Conservation (phyloP, 768 basidiomycete species). For the Dacryopinax primogenitus region DNA sequence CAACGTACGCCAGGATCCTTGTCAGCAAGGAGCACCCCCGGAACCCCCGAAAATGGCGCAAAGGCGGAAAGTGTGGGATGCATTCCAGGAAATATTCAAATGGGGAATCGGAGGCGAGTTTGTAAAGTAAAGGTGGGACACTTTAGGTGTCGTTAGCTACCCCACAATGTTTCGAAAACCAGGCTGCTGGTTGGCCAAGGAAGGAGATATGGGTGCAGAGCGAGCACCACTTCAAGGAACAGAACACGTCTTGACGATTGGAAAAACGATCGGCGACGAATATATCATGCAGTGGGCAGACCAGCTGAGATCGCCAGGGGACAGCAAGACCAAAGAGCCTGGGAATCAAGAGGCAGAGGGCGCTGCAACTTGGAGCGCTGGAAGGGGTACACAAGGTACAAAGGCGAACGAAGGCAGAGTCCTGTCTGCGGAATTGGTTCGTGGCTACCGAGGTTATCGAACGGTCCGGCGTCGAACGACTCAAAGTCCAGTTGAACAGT, state of each 20-base stretch:
- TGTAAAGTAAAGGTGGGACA: not conserved
- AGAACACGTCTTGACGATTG: not conserved
- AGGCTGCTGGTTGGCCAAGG: not conserved
- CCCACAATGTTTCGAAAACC: not conserved
- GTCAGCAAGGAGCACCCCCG: not conserved
- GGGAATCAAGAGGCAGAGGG: not conserved
- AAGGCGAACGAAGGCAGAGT: conserved; percentile 3
- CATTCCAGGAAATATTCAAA: not conserved
- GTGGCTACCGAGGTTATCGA: not conserved
- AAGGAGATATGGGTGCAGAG: not conserved
- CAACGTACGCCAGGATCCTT: conserved; percentile 3
- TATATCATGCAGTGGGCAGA: not conserved
- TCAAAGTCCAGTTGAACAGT: not conserved
- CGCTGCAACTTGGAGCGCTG: not conserved
- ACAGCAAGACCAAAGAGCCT: not conserved
- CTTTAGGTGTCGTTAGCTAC: not conserved
- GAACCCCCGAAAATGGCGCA: not conserved
- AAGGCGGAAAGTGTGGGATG: not conserved
- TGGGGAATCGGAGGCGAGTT: not conserved
- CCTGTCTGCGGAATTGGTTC: not conserved
- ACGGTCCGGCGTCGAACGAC: not conserved
- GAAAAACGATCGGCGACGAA: not conserved
- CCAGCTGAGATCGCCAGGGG: not conserved
- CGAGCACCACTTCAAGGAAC: not conserved
- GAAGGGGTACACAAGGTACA: not conserved